Evolutionary conservation across 23 red algal genomes (phyloP).

Genomic region (Gracilariopsis chorda): DNA sequence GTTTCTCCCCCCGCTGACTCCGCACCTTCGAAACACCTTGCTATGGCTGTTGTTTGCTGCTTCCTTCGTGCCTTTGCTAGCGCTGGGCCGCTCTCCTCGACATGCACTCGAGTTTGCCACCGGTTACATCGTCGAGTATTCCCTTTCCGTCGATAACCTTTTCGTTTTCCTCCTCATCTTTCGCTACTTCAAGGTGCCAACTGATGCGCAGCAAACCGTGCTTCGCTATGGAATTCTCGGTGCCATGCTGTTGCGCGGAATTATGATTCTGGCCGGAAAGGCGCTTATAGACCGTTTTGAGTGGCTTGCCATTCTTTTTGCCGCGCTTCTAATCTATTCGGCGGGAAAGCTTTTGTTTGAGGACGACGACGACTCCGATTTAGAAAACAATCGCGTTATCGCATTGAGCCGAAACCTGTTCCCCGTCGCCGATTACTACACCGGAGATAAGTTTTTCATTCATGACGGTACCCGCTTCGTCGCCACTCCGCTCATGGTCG

Average conservation of each 20-base stretch:
- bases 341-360: conserved; percentile 68
- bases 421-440: conserved; percentile 65
- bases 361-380: conserved; percentile 61
- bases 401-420: conserved; percentile 31
- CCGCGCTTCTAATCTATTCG: conserved; percentile 72
- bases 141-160: conserved; percentile 92
- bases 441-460: conserved; percentile 72
- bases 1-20: not conserved
- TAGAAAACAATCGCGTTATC: conserved; percentile 67
- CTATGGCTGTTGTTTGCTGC: conserved; percentile 33
- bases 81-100: not conserved
- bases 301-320: conserved; percentile 77
- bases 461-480: conserved; percentile 5
- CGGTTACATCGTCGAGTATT: conserved; percentile 92
- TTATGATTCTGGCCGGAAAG: conserved; percentile 86
- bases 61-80: conserved; percentile 13
- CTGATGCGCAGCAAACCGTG: conserved; percentile 70
- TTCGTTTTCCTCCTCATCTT: conserved; percentile 98
- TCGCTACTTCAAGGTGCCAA: conserved; percentile 87
- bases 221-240: conserved; percentile 92
- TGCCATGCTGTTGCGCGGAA: conserved; percentile 64
- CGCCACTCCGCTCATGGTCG: conserved; percentile 86
- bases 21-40: conserved; percentile 47
- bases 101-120: conserved; percentile 82
- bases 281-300: conserved; percentile 78